Base-by-base conservation (phyloP, 352 stramenopile species). In the Globisporangium yorkense region DNA sequence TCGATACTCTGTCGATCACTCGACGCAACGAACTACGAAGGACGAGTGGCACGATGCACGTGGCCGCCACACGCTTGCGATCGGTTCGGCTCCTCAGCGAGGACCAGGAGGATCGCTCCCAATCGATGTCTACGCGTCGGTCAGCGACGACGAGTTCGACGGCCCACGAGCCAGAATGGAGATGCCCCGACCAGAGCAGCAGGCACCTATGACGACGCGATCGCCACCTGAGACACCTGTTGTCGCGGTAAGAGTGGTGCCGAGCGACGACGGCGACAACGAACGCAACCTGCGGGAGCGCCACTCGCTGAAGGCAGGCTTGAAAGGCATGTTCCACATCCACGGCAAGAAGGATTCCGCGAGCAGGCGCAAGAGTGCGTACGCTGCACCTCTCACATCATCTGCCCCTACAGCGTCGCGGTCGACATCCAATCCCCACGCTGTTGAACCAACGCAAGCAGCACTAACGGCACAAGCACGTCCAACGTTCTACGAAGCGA, bases 401-500 rank as follows among this genome's bases (percentile, higher is more conserved):
- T 9, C 31, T 7, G 24, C 24, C 24, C 31, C 35, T 41, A 2
- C 35, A 41, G 5, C 20, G n/a, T 29, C 43, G 43, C 9, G 2
- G 8, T 27, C 10, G 8, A 16, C 43, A 13, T 3, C 5, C 18
- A 16, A 20, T 13, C 4, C 40, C 4, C 18, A 37, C 6, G 6
- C 33, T 37, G 9, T 37, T 37, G 33, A 37, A 37, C 1, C 33
- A 37, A 12, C 41, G 10, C 59, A 61, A 35, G 44, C 51, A 21
- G 9, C 51, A 6, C 13, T 27, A 20, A 29, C 43, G 3, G 53
- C 59, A 0, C 33, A 43, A 39, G 41, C 39, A 15, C 59, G 59
- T 18, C 59, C 62, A 15, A 75, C 65, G 15, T 73, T 77, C 41
- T 86, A 86, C 54, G 72, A 76, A 9, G 57, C 75, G 35, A 59